Base-by-base conservation (phyloP, 139 green algal species). In the Chlamydomonas asymmetrica region DNA sequence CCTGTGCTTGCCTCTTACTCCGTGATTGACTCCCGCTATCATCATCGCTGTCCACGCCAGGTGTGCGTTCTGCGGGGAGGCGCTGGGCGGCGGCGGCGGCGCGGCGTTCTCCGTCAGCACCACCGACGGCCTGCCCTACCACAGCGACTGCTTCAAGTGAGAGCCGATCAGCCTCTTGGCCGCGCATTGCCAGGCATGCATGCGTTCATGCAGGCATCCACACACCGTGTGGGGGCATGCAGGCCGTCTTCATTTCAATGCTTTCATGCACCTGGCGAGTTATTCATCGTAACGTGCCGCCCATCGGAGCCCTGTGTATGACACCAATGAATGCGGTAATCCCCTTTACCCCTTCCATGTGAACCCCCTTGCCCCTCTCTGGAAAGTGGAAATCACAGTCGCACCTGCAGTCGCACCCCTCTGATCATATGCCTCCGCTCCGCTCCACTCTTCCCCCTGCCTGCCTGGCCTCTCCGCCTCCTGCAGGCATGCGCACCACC, bases 61-160 rank as follows among this genome's bases (percentile, higher is more conserved):
- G 60, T 94, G 90, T 66, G 75, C 69, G 1, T 78, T 60, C 61
- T 94, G 90, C 66, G 1, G n/a, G 0, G 66, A 85, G 74, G 67
- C 84, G 2, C 75, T 94, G n/a, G 70, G 60, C 13, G 10, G 10
- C 18, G 54, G 29, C 2, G 72, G 79, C 29, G 41, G 39, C 22
- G 63, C 64, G 35, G 13, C 25, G 4, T 80, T 83, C 50, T 59
- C 39, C 34, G 61, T 77, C 69, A 9, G 59, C 31, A 57, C 80
- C 9, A 52, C 71, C 2, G 61, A 81, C 37, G 62, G 66, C 4
- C 62, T 39, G 68, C 81, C 83, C 1, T 92, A 85, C 62, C 89
- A 94, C 64, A 13, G 61, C 5, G 57, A 73, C 6, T 93, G 88
- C 82, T 71, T 87, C 65, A 71, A 52, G 45, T 16, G 13, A 16